Evolutionary conservation across 2,329 filamentous ascomycete species (phyloP).

Genomic region (Rachicladosporium sp.): DNA sequence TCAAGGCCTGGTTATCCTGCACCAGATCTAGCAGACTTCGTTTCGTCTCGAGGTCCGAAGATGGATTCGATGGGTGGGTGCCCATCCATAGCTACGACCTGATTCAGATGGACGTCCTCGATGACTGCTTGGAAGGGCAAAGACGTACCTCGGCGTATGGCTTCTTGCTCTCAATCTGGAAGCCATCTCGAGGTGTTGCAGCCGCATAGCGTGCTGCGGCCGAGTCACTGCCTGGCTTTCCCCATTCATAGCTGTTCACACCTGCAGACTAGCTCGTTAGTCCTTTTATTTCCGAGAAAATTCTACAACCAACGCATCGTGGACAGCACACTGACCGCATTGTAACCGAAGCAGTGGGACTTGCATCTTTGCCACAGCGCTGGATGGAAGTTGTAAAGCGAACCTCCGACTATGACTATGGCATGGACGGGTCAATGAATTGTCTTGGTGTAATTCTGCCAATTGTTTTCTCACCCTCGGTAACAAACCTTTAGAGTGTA

Average conservation of each 20-base stretch:
- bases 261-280: conserved; percentile 38
- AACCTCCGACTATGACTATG: too few relatives aligned
- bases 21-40: conserved; percentile 79
- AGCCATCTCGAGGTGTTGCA: conserved; percentile 62
- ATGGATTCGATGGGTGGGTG: conserved; percentile 90
- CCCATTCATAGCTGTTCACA: conserved; percentile 98
- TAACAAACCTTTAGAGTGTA: too few relatives aligned
- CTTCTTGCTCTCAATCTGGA: conserved; percentile 71
- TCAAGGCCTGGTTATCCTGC: conserved; percentile 70
- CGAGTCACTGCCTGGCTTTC: conserved; percentile 78
- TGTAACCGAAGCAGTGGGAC: conserved; percentile 75
- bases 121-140: background rate
- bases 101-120: background rate
- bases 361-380: conserved; percentile 41
- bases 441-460: too few relatives aligned
- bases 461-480: too few relatives aligned
- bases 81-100: conserved; percentile 84
- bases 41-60: conserved; percentile 73
- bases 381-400: background rate
- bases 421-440: too few relatives aligned
- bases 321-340: conserved; percentile 42
- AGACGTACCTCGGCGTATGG: conserved; percentile 77
- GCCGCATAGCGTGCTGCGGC: conserved; percentile 82
- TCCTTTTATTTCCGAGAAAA: background rate
- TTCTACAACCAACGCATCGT: background rate